Evolutionary conservation across 768 basidiomycete species (phyloP).

Genomic region (Leccinum rimulosum): DNA sequence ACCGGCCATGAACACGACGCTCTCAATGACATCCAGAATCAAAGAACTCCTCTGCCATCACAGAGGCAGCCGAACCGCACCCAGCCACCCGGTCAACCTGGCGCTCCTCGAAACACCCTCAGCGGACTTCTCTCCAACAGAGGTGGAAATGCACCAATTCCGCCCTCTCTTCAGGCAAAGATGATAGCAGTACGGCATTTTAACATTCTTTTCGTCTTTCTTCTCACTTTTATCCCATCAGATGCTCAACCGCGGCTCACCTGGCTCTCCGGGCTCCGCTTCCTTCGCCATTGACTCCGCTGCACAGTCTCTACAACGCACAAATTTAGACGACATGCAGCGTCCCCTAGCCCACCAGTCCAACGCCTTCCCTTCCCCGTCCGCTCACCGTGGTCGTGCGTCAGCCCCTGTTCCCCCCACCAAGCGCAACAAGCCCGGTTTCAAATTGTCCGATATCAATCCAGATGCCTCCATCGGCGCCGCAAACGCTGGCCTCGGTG

Average conservation of each 20-base stretch:
- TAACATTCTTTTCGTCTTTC: background rate
- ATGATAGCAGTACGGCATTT: slow-evolving; percentile 75
- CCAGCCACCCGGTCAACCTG: slow-evolving; percentile 15
- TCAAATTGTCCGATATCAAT: slow-evolving; percentile 65
- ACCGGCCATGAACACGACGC: slow-evolving; percentile 16
- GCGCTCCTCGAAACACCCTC: slow-evolving; percentile 26
- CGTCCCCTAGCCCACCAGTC: slow-evolving; percentile 34
- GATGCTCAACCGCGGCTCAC: slow-evolving; percentile 46
- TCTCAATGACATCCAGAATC: background rate
- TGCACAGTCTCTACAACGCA: slow-evolving; percentile 38
- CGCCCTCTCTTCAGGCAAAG: slow-evolving; percentile 87
- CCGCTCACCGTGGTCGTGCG: slow-evolving; percentile 24
- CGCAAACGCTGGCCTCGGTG: slow-evolving; percentile 66
- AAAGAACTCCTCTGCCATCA: background rate
- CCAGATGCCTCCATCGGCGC: slow-evolving; percentile 51
- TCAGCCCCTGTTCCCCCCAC: slow-evolving; percentile 39
- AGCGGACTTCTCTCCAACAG: slow-evolving; percentile 45
- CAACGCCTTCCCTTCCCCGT: slow-evolving; percentile 36
- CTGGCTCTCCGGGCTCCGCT: slow-evolving; percentile 25
- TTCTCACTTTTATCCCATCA: slow-evolving; percentile 27
- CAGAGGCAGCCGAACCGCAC: slow-evolving; percentile 18
- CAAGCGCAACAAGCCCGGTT: slow-evolving; percentile 48
- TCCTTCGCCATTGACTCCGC: slow-evolving; percentile 40
- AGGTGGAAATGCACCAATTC: slow-evolving; percentile 64
- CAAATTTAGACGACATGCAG: slow-evolving; percentile 28